phyloP scores from a whole-genome alignment of 1,139 yeast species.

The Blastobotrys proliferans region DNA sequence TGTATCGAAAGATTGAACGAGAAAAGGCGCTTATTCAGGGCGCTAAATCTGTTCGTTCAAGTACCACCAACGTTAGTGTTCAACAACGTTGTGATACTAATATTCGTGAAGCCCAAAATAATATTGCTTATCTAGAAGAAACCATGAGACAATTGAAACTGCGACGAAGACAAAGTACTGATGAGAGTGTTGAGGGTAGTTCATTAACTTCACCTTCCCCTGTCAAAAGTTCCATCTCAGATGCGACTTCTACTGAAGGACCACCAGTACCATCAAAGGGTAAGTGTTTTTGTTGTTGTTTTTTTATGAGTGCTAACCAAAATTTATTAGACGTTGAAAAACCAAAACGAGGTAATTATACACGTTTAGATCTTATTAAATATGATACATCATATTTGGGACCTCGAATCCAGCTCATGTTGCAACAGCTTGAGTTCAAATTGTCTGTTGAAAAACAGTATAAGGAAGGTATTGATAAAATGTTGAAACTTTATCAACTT shows the following conservation, averaged over 20 bases:
- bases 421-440: conserved; percentile 89
- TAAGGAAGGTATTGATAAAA: conserved; percentile 85
- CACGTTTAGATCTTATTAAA: conserved; percentile 68
- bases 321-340: not conserved
- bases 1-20: conserved; percentile 76
- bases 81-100: conserved; percentile 89
- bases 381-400: conserved; percentile 94
- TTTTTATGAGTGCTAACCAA: not conserved
- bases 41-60: conserved; percentile 72
- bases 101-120: conserved; percentile 86
- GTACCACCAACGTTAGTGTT: conserved; percentile 72
- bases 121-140: conserved; percentile 81
- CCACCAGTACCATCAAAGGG: conserved; percentile 23
- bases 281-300: conserved; percentile 13
- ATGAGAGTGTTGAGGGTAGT: not conserved
- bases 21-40: conserved; percentile 83
- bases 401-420: conserved; percentile 92
- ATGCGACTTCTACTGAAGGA: conserved; percentile 12
- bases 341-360: conserved; percentile 25
- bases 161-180: conserved; percentile 20
- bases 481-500: conserved; percentile 75
- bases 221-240: not conserved
- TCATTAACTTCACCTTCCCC: conserved; percentile 8
- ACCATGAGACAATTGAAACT: conserved; percentile 62
- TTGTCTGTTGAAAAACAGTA: conserved; percentile 91